These are phyloP conservation scores for Nothopassalora personata DNA, from an alignment of 2,329 filamentous ascomycete genomes.

Conservation along the genomic window DNA sequence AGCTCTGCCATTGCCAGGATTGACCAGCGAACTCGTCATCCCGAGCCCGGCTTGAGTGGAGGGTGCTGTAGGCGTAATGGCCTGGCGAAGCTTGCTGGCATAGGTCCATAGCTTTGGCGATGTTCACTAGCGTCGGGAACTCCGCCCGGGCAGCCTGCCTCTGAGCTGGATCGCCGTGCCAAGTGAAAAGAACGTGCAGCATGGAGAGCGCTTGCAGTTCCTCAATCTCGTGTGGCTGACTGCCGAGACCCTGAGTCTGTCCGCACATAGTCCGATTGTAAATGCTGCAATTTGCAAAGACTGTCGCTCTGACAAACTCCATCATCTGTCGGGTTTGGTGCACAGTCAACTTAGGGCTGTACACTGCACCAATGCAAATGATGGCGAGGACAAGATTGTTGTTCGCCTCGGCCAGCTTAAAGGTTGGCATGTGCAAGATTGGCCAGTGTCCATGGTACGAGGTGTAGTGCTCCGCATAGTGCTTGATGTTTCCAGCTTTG, in stretches of 20 bases:
- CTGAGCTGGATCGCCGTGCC: constrained; percentile 65
- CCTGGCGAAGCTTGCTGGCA: constrained; percentile 48
- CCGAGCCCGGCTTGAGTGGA: constrained; percentile 54
- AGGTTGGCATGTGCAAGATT: constrained; percentile 65
- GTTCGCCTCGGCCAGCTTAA: constrained; percentile 61
- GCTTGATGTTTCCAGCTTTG: constrained; percentile 62
- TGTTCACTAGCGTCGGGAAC: constrained; percentile 52
- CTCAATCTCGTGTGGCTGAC: constrained; percentile 47
- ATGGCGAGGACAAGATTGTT: constrained; percentile 64
- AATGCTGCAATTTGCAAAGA: constrained; percentile 53
- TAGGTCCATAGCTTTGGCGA: constrained; percentile 55
- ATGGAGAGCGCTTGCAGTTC: constrained; percentile 63
- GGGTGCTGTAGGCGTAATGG: constrained; percentile 50
- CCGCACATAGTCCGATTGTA: constrained; percentile 42
- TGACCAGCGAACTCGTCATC: constrained; percentile 44
- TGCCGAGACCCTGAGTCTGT: constrained; percentile 37
- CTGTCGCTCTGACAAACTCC: constrained; percentile 55
- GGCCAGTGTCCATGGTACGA: constrained; percentile 71
- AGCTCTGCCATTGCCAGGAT: constrained; percentile 60
- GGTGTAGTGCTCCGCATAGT: constrained; percentile 65
- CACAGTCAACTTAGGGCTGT: constrained; percentile 58
- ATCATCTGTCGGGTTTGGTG: constrained; percentile 63
- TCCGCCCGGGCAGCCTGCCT: constrained; percentile 58
- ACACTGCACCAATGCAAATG: constrained; percentile 69
- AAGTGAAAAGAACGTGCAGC: constrained; percentile 58